Base-by-base conservation (phyloP, 2,329 filamentous ascomycete species). In the Pseudocercospora musae region DNA sequence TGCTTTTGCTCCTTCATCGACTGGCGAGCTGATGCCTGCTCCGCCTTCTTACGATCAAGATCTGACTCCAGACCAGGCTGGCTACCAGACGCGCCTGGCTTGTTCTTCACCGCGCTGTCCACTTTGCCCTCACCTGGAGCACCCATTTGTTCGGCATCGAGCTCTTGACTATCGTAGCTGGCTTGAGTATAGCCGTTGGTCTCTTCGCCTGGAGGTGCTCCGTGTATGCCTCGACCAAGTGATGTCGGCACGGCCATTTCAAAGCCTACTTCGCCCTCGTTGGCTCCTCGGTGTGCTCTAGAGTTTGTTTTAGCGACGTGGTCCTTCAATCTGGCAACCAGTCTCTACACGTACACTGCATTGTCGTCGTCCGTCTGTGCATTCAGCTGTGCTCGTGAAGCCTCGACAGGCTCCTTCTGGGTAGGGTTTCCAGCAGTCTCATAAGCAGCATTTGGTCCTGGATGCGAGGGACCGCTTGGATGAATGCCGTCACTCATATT, bases 21-120 rank as follows among this genome's bases (percentile, higher is more conserved):
- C 57, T 79, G 76, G 46, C 80, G 69, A 23, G 74, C 69, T 15
- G 74, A 76, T 8, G 76, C 74, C 68, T 82, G 80, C 73, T 82
- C 80, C 2, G 74, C 78, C 72, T 82, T 82, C 73, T 82, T 82
- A 72, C 78, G 73, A 10, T 82, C 80, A 68, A 82, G 66, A 73
- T 81, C 79, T 6, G 66, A 73, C 63, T 77, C 79, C 57, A 82
- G 62, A 48, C 78, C 79, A 5, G 69, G 71, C 71, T 79, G 75
- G 8, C 62, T 65, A 3, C 73, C 74, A 23, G 69, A 68, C 18
- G 73, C 72, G 13, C 78, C 79, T 2, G 75, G 73, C 69, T 74
- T 72, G 21, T 59, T 40, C 9, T 73, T 71, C 8, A 82, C 80
- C 0, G 79, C 79, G 48, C 74, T 73, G 1, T 73, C 73, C 4